Conservation (phyloP, 495 filamentous ascomycete genomes). For the Clohesyomyces aquaticus region DNA sequence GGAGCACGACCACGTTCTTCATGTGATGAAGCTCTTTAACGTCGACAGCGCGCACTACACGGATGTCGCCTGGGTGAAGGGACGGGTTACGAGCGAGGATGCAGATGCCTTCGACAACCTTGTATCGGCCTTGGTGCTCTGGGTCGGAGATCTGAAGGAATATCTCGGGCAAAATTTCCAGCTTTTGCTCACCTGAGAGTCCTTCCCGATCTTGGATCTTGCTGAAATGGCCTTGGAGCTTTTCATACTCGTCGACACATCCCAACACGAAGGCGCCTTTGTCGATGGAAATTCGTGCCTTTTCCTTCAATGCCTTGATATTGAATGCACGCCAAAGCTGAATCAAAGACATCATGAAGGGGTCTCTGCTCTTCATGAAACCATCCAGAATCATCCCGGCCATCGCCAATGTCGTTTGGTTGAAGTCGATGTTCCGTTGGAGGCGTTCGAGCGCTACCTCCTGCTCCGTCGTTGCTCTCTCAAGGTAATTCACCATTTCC, state of each 20-base stretch:
- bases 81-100: conserved; percentile 90
- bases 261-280: conserved; percentile 88
- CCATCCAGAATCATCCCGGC: conserved; percentile 76
- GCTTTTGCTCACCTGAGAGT: conserved; percentile 32
- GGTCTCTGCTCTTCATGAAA: conserved; percentile 76
- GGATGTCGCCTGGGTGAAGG: conserved; percentile 89
- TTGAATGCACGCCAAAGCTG: conserved; percentile 45
- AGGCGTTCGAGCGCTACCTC: conserved; percentile 66
- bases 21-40: conserved; percentile 72
- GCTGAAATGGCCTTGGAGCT: conserved; percentile 69
- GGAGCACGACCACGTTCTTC: conserved; percentile 83
- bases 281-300: conserved; percentile 81
- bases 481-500: conserved; percentile 64
- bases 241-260: conserved; percentile 80
- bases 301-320: conserved; percentile 75
- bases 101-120: conserved; percentile 76
- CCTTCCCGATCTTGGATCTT: conserved; percentile 28
- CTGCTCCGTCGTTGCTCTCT: conserved; percentile 68
- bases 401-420: conserved; percentile 73
- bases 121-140: conserved; percentile 56
- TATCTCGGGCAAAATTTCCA: conserved; percentile 73
- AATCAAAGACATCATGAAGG: conserved; percentile 74
- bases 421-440: conserved; percentile 78
- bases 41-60: conserved; percentile 84
- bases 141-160: conserved; percentile 76